Percentiles rank a stretch among this genome's conserved stretches.
These are phyloP conservation scores for Cyclospora cayetanensis DNA, from an alignment of 169 alveolate species.

Conservation along the genomic window DNA sequence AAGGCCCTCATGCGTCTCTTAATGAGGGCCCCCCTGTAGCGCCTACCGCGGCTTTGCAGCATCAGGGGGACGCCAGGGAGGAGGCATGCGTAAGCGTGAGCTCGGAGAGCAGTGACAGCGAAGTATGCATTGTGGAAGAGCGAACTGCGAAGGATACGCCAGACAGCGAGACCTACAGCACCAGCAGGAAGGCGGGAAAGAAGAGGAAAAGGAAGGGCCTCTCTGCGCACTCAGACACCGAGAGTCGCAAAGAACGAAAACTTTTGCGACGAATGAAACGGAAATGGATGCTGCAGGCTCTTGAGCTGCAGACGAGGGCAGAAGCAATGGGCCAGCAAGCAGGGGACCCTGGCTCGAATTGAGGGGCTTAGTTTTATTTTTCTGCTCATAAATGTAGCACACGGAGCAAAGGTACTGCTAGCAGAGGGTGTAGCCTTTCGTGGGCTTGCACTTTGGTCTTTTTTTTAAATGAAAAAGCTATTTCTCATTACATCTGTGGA, in stretches of 20 bases:
- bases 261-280: background rate
- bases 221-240: background rate
- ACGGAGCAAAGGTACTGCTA: background rate
- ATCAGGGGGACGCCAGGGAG: background rate
- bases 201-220: background rate
- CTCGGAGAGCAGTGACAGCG: background rate
- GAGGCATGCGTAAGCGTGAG: background rate
- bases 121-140: background rate
- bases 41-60: background rate
- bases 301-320: background rate
- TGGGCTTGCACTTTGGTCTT: too few species aligned
- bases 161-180: background rate
- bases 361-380: too few species aligned
- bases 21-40: background rate
- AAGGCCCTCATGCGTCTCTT: background rate
- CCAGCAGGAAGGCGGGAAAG: background rate
- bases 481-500: too few species aligned
- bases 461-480: too few species aligned
- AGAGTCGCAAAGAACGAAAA: background rate
- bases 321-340: too few species aligned
- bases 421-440: background rate
- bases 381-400: background rate
- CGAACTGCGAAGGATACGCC: background rate
- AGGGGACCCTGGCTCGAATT: too few species aligned
- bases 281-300: conserved; percentile 1